phyloP scores from a whole-genome alignment of 768 basidiomycete genomes.

The Boletus reticulatus region DNA sequence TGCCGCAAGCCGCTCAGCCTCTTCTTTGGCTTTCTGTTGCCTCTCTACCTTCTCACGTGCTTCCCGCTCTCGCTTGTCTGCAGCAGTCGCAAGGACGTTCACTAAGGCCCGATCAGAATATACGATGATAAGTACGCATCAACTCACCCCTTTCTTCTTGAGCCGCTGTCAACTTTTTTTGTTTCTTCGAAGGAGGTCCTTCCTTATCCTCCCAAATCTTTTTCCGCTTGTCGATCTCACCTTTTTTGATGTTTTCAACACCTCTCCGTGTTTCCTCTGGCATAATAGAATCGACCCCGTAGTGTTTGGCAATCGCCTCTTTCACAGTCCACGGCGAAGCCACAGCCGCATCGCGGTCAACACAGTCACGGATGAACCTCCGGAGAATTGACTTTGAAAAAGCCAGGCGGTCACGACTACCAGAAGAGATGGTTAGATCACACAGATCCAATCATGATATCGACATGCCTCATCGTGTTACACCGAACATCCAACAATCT shows the following conservation, averaged over 20 bases:
- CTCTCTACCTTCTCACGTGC: slow-evolving; percentile 68
- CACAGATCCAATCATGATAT: slow-evolving; percentile 1
- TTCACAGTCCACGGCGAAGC: slow-evolving; percentile 98
- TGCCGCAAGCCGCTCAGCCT: slow-evolving; percentile 65
- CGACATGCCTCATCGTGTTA: slow-evolving; percentile 72
- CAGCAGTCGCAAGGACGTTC: slow-evolving; percentile 34
- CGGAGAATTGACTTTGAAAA: slow-evolving; percentile 98
- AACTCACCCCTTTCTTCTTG: slow-evolving; percentile 71
- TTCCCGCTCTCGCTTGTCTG: slow-evolving; percentile 69
- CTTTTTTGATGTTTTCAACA: slow-evolving; percentile 78
- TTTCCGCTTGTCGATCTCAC: slow-evolving; percentile 91
- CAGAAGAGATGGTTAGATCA: slow-evolving; percentile 1
- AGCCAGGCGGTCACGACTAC: slow-evolving; percentile 88
- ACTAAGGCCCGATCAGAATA: slow-evolving; percentile 18
- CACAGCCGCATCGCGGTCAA: slow-evolving; percentile 87
- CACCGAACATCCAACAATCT: slow-evolving; percentile 84
- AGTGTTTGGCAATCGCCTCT: slow-evolving; percentile 74
- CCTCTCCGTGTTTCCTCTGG: slow-evolving; percentile 78
- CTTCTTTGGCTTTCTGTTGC: slow-evolving; percentile 62
- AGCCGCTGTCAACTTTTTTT: slow-evolving; percentile 71
- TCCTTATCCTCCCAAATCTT: slow-evolving; percentile 89
- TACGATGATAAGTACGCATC: not conserved
- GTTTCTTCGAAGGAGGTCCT: slow-evolving; percentile 76
- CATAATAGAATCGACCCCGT: slow-evolving; percentile 84
- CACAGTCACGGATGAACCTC: slow-evolving; percentile 93